Conservation (phyloP, 352 stramenopile genomes). For the Pythium phragmitis region DNA sequence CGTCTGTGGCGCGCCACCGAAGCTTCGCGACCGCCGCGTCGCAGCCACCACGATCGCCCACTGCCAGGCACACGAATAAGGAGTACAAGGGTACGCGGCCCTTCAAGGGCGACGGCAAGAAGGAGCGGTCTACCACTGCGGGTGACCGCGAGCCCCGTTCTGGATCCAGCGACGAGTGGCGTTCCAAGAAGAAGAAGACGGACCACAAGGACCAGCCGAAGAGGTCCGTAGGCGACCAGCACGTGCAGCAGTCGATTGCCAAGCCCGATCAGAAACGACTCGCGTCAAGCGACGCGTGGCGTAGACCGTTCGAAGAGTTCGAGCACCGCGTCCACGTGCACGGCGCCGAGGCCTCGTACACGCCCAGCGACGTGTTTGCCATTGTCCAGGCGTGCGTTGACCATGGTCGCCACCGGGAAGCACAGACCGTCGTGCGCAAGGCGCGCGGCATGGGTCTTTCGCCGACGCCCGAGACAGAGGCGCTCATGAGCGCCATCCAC, state of each 20-base stretch:
- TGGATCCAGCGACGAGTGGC: too few species aligned
- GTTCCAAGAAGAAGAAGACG: too few species aligned
- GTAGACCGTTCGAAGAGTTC: constrained; percentile 43
- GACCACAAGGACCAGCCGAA: too few species aligned
- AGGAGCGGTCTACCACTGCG: too few species aligned
- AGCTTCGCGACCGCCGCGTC: not conserved
- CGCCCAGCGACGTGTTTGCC: constrained; percentile 27
- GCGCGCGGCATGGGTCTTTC: constrained; percentile 41
- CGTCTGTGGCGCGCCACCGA: not conserved
- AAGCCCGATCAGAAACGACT: not conserved
- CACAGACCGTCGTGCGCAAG: constrained; percentile 40
- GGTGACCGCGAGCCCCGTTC: too few species aligned
- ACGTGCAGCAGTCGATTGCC: not conserved
- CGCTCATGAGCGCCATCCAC: constrained; percentile 48
- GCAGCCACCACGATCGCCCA: not conserved
- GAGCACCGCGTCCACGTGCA: constrained; percentile 29
- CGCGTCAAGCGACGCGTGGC: constrained; percentile 31
- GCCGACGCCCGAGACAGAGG: constrained; percentile 33
- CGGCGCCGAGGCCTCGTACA: constrained; percentile 7
- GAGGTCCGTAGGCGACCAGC: not conserved
- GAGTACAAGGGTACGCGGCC: not conserved
- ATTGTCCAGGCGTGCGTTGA: constrained; percentile 43
- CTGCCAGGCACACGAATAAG: not conserved
- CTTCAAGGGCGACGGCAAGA: not conserved
- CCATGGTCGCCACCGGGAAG: constrained; percentile 52